Evolutionary conservation across 164 flowering plant species (phyloP), one percentile per base, ranked within the genome.

Genomic region (Vitis amurensis): DNA sequence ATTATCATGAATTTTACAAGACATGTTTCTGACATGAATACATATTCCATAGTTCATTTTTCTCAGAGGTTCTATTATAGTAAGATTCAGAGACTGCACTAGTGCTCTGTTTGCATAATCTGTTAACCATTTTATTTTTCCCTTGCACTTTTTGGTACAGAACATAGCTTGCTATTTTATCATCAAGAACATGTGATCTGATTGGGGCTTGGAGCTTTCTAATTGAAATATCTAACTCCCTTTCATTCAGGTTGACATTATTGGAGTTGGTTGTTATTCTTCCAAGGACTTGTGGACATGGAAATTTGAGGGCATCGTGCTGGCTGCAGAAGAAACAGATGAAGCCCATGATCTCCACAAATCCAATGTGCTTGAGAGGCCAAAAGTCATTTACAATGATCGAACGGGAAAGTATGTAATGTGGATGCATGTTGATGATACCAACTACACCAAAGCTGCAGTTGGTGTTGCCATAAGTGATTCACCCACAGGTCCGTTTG

Each of bases 341-440:
- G 83, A 82, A 57, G 85, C 86, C 17, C 99, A 95, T 71, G 99
- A 96, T 83, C 90, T 96, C 55, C 84, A 96, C 78, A 84, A 80
- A 68, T 80, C 78, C 50, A 93, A 96, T 55, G 99, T 96, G 50
- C 95, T 93, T 3, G 99, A 96, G 88, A 85, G 99, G 82, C 98
- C 99, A 15, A 93, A 96, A 80, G 98, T 96, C 30, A 73, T 96
- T 23, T 92, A 87, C 86, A 96, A 96, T 59, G 87, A 85, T 23
- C 83, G 72, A 73, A 91, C 94, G 0, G 73, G 78, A 23, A 89
- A 93, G 69, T 96, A 93, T 63, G 96, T 96, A 14, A 96, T 96
- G 99, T 96, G 97, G 99, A 96, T 96, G 98, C 99, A 96, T 68
- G 84, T 96, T 23, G 99, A 96, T 55, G 87, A 93, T 83, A 80